phyloP scores from a whole-genome alignment of 306 rosid genomes.

The Dicorynia guianensis region DNA sequence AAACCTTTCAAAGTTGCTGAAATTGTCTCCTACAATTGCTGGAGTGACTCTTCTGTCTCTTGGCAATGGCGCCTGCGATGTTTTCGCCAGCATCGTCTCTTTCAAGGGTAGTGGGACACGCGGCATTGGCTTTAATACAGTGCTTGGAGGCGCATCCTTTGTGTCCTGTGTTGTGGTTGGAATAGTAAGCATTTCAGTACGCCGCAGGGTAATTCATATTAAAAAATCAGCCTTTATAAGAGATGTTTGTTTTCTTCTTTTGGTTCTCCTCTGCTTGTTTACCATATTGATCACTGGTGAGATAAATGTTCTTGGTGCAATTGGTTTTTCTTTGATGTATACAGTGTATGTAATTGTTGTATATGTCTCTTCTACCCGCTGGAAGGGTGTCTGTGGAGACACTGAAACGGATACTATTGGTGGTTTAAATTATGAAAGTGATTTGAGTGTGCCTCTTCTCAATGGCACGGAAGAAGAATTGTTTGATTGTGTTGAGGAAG shows the following conservation, averaged over 20 bases:
- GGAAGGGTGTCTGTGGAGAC: slow-evolving; percentile 28
- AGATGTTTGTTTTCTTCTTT: slow-evolving; percentile 49
- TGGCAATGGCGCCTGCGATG: slow-evolving; percentile 57
- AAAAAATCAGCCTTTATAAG: slow-evolving; percentile 45
- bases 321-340: slow-evolving; percentile 51
- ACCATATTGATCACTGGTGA: slow-evolving; percentile 40
- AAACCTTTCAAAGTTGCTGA: slow-evolving; percentile 44
- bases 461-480: slow-evolving; percentile 36
- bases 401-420: slow-evolving; percentile 45
- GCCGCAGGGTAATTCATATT: slow-evolving; percentile 36
- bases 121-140: slow-evolving; percentile 44
- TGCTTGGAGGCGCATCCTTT: slow-evolving; percentile 53
- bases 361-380: slow-evolving; percentile 37
- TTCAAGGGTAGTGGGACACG: slow-evolving; percentile 44
- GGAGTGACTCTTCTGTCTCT: slow-evolving; percentile 59
- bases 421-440: slow-evolving; percentile 27
- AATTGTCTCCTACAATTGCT: slow-evolving; percentile 54
- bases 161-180: slow-evolving; percentile 58
- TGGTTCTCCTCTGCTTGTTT: slow-evolving; percentile 43
- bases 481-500: slow-evolving; percentile 34
- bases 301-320: slow-evolving; percentile 50
- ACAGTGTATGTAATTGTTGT: slow-evolving; percentile 44
- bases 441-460: slow-evolving; percentile 51
- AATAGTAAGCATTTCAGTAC: slow-evolving; percentile 40
- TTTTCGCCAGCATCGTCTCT: slow-evolving; percentile 52